A percentile compares a stretch with the other conserved stretches of the same genome.
Evolutionary conservation across 1,284 basidiomycete species (phyloP).

Genomic region (Coniferiporia weirii): DNA sequence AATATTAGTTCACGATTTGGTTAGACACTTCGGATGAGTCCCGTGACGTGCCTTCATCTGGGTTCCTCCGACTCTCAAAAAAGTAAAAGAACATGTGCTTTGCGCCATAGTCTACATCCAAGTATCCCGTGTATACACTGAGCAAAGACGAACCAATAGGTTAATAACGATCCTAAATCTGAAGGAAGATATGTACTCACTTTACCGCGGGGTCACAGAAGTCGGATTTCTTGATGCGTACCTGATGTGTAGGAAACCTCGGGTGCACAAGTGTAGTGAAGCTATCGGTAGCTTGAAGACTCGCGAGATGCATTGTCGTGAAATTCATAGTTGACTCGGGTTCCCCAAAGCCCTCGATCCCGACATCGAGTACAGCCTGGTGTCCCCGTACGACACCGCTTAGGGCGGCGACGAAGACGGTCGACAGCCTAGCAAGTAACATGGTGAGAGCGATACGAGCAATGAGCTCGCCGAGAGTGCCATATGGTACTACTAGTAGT

Average conservation of each 20-base stretch:
- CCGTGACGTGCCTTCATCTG: constrained; percentile 38
- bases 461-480: not conserved
- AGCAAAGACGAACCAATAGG: not conserved
- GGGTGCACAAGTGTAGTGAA: constrained; percentile 44
- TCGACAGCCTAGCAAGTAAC: not conserved
- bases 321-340: constrained; percentile 1
- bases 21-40: not conserved
- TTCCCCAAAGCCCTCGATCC: not conserved
- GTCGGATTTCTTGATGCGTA: constrained; percentile 55
- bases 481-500: not conserved
- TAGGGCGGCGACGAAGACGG: not conserved
- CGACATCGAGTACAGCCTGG: not conserved
- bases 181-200: constrained; percentile 27
- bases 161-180: not conserved
- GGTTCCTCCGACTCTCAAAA: constrained; percentile 71
- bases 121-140: constrained; percentile 56
- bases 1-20: not conserved
- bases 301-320: constrained; percentile 24
- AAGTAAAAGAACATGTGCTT: constrained; percentile 81
- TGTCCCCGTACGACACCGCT: not conserved
- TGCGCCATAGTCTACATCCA: constrained; percentile 54
- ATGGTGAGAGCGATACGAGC: not conserved
- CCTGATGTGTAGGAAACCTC: constrained; percentile 43
- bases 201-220: constrained; percentile 64
- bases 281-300: constrained; percentile 30